Evolutionary conservation across 2,329 filamentous ascomycete species (phyloP), one percentile per base, ranked within the genome.

Genomic region (Nemania bipapillata): DNA sequence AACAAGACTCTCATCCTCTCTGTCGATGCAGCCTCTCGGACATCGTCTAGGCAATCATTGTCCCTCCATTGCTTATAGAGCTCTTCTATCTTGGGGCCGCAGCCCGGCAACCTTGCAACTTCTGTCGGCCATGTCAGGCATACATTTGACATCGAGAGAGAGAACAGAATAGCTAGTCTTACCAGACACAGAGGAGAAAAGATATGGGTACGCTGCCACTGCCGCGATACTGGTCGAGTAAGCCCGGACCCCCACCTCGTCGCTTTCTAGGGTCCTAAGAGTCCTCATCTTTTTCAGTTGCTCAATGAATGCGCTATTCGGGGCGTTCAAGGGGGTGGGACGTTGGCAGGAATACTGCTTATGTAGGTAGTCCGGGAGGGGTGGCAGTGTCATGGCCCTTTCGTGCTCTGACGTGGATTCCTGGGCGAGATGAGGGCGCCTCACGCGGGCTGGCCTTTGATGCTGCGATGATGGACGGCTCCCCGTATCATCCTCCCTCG

Each of bases 191-290:
- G 78, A 80, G 24, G 80, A 78, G 15, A 88, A 70, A 3, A 57
- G 65, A 72, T 84, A 81, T 0, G 94, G 93, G 75, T 97, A 97
- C 0, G 95, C 92, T 3, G 92, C 89, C 20, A 99, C 79, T 0
- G 92, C 83, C 5, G 96, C 93, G 72, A 98, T 97, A 12, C 91
- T 90, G 1, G 91, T 94, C 32, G 92, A 94, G 77, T 98, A 98
- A 0, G 95, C 94, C 56, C 93, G 88, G 0, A 94, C 89, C 1
- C 93, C 93, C 66, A 96, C 89, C 54, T 91, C 86, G 74, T 97
- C 94, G 8, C 89, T 88, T 0, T 86, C 89, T 1, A 97, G 83
- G 17, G 88, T 85, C 24, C 95, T 87, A 2, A 90, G 86, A 1
- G 87, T 88, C 53, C 91, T 88, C 72, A 98, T 93, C 67, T 91